Evolutionary conservation across 495 filamentous ascomycete genomes (phyloP), one percentile per base, ranked within the genome.

Genomic region (Penicillium cosmopolitanum): DNA sequence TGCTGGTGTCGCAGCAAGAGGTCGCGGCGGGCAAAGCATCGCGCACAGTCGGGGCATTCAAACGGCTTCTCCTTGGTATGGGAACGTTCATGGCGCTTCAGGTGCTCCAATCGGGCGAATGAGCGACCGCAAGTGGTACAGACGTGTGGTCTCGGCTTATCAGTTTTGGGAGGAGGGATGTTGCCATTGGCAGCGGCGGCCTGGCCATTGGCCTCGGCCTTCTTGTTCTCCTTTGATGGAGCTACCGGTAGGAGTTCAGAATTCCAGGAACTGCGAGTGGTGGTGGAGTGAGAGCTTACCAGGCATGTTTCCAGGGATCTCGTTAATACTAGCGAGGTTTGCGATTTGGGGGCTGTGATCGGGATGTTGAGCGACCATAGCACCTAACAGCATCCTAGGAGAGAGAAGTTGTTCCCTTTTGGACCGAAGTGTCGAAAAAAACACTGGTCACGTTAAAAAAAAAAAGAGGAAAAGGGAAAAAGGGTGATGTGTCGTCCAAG

Each of bases 61-160:
- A 99, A 99, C 2, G 95, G 95, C 80, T 98, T 98, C 72, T 99
- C 95, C 71, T 99, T 99, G 11, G 95, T 99, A 67, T 99, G 95
- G 18, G 95, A 98, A 44, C 95, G 88, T 80, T 99, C 95, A 76
- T 99, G 95, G 47, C 95, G 89, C 78, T 99, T 99, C 60, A 99
- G 79, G 76, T 99, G 95, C 77, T 99, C 95, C 64, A 99, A 76
- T 57, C 95, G 87, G 55, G 95, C 95, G 71, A 99, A 99, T 4
- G 91, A 96, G 56, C 95, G 88, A 68, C 87, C 82, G 70, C 95
- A 99, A 33, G 96, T 99, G 25, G 84, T 88, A 76, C 95, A 99
- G 55, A 96, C 87, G 74, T 99, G 95, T 52, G 95, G 95, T 51
- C 95, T 83, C 35, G 95, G 95, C 78, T 98, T 99, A 80, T 99